These are phyloP conservation scores for Heritiera littoralis DNA, from an alignment of 345 rosid genomes.

Conservation along the genomic window DNA sequence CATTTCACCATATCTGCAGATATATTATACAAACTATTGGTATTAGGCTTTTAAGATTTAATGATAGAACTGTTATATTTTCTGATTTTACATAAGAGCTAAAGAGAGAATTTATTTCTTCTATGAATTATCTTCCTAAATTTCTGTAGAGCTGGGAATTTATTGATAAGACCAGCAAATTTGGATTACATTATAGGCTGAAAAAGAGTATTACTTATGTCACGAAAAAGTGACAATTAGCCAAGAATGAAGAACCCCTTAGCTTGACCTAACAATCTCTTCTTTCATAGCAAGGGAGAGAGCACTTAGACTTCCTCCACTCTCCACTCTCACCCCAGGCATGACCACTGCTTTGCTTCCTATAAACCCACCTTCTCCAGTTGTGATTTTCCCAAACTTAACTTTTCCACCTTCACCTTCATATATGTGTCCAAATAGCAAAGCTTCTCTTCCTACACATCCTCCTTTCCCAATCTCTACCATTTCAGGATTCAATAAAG, in stretches of 20 bases:
- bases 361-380: conserved; percentile 50
- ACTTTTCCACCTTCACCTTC: conserved; percentile 64
- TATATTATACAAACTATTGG: not conserved
- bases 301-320: conserved; percentile 46
- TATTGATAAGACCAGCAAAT: not conserved
- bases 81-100: not conserved
- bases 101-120: not conserved
- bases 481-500: conserved; percentile 64
- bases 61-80: not conserved
- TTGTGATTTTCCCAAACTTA: conserved; percentile 54
- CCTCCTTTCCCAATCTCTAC: conserved; percentile 58
- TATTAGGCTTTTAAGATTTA: not conserved
- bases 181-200: not conserved
- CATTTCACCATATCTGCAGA: no score
- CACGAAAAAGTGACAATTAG: conserved; percentile 30
- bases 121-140: not conserved
- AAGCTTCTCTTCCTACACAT: conserved; percentile 51
- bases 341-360: conserved; percentile 60
- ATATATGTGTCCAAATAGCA: conserved; percentile 63
- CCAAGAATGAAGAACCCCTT: conserved; percentile 13
- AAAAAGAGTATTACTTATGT: not conserved
- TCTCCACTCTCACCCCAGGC: conserved; percentile 62
- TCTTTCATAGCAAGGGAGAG: conserved; percentile 64
- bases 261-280: conserved; percentile 41
- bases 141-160: not conserved